A percentile compares a stretch with the other conserved stretches of the same genome.
Evolutionary conservation across 106 monocot species (phyloP).

Genomic region (Ottelia alismoides): DNA sequence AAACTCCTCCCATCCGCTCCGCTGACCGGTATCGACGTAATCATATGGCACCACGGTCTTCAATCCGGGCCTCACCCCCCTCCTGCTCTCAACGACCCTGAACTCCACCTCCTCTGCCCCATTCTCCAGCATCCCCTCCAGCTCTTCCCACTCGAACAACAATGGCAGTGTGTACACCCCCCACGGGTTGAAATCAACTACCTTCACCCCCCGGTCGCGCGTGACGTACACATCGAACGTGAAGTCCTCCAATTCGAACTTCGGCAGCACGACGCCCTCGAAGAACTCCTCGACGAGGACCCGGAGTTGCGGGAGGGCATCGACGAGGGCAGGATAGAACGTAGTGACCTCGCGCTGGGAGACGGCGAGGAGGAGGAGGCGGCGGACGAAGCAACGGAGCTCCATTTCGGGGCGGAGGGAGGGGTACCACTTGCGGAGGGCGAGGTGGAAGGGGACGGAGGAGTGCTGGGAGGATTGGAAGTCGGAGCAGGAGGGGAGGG

Average conservation of each 20-base stretch:
- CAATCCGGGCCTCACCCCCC: slow-evolving; percentile 70
- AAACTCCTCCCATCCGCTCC: slow-evolving; percentile 85
- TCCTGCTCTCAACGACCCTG: slow-evolving; percentile 35
- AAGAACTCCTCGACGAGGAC: slow-evolving; percentile 40
- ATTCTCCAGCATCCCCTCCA: slow-evolving; percentile 29
- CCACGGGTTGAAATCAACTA: slow-evolving; percentile 93
- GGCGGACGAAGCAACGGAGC: slow-evolving; percentile 73
- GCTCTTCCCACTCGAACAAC: slow-evolving; percentile 78
- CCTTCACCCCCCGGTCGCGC: slow-evolving; percentile 38
- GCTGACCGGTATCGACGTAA: slow-evolving; percentile 56
- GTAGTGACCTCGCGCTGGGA: slow-evolving; percentile 73
- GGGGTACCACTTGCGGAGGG: slow-evolving; percentile 64
- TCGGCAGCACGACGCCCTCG: slow-evolving; percentile 24
- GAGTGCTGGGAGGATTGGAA: neutral
- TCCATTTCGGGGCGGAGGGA: slow-evolving; percentile 62
- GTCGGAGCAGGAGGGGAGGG: slow-evolving; percentile 25
- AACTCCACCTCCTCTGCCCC: slow-evolving; percentile 13
- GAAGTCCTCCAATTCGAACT: slow-evolving; percentile 44
- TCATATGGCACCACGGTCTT: slow-evolving; percentile 81
- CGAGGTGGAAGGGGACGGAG: slow-evolving; percentile 34
- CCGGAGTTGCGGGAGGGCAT: slow-evolving; percentile 28
- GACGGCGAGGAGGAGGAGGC: slow-evolving; percentile 31
- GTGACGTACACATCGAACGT: slow-evolving; percentile 72
- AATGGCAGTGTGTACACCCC: slow-evolving; percentile 64
- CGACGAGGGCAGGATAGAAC: slow-evolving; percentile 62